Conservation (phyloP, 2,329 filamentous ascomycete genomes). For the Paramyrothecium sp. region DNA sequence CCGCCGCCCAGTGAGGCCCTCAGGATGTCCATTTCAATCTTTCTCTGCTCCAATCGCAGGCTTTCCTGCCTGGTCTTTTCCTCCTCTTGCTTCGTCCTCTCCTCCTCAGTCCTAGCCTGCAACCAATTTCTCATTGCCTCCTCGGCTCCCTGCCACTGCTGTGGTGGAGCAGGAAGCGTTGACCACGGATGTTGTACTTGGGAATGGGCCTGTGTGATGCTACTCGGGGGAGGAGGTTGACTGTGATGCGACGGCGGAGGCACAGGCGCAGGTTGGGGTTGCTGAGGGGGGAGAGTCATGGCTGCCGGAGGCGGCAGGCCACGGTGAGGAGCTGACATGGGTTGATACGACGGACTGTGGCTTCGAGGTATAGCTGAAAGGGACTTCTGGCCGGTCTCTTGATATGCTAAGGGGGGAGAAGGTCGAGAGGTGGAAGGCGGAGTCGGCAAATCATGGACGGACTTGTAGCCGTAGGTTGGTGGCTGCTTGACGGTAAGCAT, state of each 20-base stretch:
- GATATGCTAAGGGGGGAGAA: constrained; percentile 52
- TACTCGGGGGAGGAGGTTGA: constrained; percentile 25
- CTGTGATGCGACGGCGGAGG: constrained; percentile 20
- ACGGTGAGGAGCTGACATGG: constrained; percentile 70
- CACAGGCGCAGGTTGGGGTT: constrained; percentile 27
- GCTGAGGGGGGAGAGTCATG: constrained; percentile 57
- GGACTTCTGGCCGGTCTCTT: constrained; percentile 44
- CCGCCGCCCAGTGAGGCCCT: constrained; percentile 66
- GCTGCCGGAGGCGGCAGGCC: constrained; percentile 67
- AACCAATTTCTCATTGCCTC: constrained; percentile 73
- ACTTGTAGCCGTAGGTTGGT: constrained; percentile 56
- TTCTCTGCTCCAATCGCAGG: constrained; percentile 69
- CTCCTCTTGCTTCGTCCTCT: constrained; percentile 71
- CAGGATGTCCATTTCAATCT: constrained; percentile 71
- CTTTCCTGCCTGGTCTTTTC: constrained; percentile 65
- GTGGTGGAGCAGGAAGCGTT: constrained; percentile 58
- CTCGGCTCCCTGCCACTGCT: constrained; percentile 65
- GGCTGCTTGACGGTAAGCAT: constrained; percentile 64
- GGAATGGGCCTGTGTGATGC: not conserved
- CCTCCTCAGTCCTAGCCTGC: constrained; percentile 69
- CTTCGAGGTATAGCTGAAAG: constrained; percentile 37
- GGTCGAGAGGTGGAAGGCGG: constrained; percentile 54
- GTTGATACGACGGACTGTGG: constrained; percentile 48
- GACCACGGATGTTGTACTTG: not conserved
- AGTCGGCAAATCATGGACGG: constrained; percentile 61